Evolutionary conservation across 768 basidiomycete genomes (phyloP).

Genomic region (Crassisporium funariophilum): DNA sequence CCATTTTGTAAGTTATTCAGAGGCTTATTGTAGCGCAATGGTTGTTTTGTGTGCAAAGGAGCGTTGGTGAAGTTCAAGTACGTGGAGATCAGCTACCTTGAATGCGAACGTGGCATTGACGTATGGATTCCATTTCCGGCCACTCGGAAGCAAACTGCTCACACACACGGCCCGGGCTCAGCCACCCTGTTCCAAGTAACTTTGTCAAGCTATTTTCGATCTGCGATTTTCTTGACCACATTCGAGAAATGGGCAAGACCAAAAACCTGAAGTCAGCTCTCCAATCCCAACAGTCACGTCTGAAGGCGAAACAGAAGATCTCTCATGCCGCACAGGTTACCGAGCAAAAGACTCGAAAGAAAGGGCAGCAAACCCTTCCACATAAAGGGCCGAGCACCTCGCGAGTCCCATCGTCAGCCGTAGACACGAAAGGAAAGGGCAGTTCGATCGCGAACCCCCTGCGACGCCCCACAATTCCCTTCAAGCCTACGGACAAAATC

Average conservation of each 20-base stretch:
- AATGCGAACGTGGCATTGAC: neutral
- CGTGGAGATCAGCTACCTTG: neutral
- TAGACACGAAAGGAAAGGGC: constrained; percentile 35
- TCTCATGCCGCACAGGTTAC: constrained; percentile 53
- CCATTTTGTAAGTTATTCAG: constrained; percentile 28
- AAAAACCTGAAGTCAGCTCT: constrained; percentile 71
- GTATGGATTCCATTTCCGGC: neutral
- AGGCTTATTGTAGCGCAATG: constrained; percentile 4
- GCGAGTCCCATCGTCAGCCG: neutral
- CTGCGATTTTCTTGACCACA: neutral
- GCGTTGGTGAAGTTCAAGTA: too few species aligned
- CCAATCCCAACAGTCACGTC: constrained; percentile 66
- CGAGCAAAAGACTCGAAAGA: constrained; percentile 46
- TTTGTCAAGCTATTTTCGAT: too few species aligned
- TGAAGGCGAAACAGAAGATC: constrained; percentile 62
- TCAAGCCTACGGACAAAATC: constrained; percentile 63
- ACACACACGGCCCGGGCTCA: too few species aligned
- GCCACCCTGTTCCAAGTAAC: too few species aligned
- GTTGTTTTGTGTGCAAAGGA: too few species aligned
- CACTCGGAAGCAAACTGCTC: neutral
- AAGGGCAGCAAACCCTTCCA: constrained; percentile 10
- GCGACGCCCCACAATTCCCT: constrained; percentile 60
- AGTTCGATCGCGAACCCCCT: constrained; percentile 29
- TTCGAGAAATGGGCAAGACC: constrained; percentile 41
- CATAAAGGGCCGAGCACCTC: constrained; percentile 7